Conservation (phyloP, 345 rosid genomes). For the Euphorbia tirucalli region DNA sequence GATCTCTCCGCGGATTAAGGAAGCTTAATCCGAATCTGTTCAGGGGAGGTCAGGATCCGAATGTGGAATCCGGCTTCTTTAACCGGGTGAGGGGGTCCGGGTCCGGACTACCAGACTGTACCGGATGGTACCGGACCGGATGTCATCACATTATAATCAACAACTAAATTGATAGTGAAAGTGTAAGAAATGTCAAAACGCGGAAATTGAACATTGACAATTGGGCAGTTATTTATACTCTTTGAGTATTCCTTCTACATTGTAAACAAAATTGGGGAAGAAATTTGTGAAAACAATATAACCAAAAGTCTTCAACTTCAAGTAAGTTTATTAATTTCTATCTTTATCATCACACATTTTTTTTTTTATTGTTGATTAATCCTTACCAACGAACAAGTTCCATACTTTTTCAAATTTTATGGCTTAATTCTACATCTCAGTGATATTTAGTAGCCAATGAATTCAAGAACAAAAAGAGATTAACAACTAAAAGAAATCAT, state of each 20-base stretch:
- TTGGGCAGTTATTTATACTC: neutral
- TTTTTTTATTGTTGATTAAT: neutral
- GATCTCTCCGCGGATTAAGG: no score
- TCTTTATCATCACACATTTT: neutral
- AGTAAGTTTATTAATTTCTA: neutral
- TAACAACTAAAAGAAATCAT: neutral
- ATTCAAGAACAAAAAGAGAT: neutral
- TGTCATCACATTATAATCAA: no score
- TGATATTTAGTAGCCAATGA: neutral
- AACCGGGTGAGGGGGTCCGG: no score
- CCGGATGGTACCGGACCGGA: no score
- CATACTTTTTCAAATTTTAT: neutral
- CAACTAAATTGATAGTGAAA: neutral
- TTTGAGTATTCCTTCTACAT: neutral
- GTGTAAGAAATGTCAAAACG: neutral
- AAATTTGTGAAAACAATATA: neutral
- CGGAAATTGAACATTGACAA: neutral
- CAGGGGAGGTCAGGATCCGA: no score
- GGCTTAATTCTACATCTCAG: neutral
- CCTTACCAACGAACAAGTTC: neutral
- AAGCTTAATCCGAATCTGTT: no score
- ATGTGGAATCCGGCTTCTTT: no score
- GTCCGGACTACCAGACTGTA: no score
- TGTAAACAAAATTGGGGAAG: neutral
- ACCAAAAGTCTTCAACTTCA: neutral